These are phyloP conservation scores for Cocos nucifera DNA, from an alignment of 176 grass and related monocot genomes.

Conservation along the genomic window DNA sequence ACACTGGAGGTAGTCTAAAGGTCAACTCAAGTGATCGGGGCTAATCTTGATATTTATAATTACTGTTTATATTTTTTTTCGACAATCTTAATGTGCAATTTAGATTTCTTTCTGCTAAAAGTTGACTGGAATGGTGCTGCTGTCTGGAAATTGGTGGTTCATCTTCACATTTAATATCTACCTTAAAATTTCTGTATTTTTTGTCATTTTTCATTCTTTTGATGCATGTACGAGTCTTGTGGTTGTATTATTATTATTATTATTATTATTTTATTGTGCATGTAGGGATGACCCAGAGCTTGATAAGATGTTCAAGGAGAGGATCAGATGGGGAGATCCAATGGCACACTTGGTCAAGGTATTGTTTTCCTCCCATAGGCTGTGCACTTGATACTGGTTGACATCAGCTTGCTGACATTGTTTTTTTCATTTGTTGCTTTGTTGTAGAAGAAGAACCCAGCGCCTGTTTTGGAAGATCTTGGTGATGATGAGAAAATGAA, in stretches of 20 bases:
- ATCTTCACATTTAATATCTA: too few relatives aligned
- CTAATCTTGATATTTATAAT: too few relatives aligned
- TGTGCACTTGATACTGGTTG: not conserved
- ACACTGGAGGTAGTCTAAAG: too few relatives aligned
- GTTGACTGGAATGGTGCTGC: too few relatives aligned
- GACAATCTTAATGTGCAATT: too few relatives aligned
- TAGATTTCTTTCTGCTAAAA: too few relatives aligned
- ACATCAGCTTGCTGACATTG: not conserved
- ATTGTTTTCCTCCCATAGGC: not conserved
- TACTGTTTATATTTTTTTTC: too few relatives aligned
- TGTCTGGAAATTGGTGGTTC: too few relatives aligned
- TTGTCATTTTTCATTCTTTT: too few relatives aligned
- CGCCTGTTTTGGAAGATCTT: slow-evolving; percentile 58
- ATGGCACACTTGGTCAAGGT: slow-evolving; percentile 96
- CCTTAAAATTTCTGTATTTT: too few relatives aligned
- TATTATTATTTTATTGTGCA: not conserved
- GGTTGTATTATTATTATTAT: not conserved
- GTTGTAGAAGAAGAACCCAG: slow-evolving; percentile 40
- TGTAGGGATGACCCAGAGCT: slow-evolving; percentile 89
- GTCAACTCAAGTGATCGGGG: too few relatives aligned
- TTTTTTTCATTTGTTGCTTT: slow-evolving; percentile 24
- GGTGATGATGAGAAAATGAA: slow-evolving; percentile 88
- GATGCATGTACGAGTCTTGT: not conserved
- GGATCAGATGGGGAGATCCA: slow-evolving; percentile 87
- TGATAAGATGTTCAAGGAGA: slow-evolving; percentile 72